These are phyloP conservation scores for Saturnispora dispora DNA, from an alignment of 805 yeast genomes.

Conservation along the genomic window DNA sequence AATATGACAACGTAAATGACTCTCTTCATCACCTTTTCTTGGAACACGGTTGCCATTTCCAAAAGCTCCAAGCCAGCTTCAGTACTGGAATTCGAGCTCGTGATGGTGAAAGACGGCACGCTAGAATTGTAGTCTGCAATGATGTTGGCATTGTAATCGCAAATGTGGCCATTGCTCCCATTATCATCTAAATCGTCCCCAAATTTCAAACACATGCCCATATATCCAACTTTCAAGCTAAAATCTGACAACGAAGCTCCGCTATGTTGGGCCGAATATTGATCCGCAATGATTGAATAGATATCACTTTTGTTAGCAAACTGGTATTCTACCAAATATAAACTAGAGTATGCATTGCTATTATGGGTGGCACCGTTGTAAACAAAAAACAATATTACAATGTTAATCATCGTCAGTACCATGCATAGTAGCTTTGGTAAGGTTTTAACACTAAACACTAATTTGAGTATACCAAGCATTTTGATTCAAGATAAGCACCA, in stretches of 20 bases:
- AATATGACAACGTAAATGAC: slow-evolving; percentile 11
- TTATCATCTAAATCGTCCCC: slow-evolving; percentile 2
- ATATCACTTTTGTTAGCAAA: slow-evolving; percentile 11
- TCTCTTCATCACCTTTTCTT: slow-evolving; percentile 9
- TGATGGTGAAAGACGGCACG: slow-evolving; percentile 13
- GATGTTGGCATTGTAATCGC: slow-evolving; percentile 13
- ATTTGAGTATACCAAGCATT: slow-evolving; percentile 3
- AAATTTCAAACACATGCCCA: slow-evolving; percentile 13
- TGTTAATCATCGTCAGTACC: slow-evolving; percentile 9
- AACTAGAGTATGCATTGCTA: slow-evolving; percentile 7
- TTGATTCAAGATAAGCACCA: neutral
- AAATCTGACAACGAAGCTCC: slow-evolving; percentile 10
- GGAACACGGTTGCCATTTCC: slow-evolving; percentile 9
- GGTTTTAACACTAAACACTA: slow-evolving; percentile 8
- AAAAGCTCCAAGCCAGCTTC: slow-evolving; percentile 10
- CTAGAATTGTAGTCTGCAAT: slow-evolving; percentile 2
- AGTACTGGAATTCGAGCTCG: slow-evolving; percentile 5
- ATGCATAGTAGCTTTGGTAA: slow-evolving; percentile 8
- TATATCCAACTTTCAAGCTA: slow-evolving; percentile 11
- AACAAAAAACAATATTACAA: slow-evolving; percentile 13
- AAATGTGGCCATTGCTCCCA: slow-evolving; percentile 1
- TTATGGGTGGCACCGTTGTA: slow-evolving; percentile 13
- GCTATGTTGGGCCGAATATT: slow-evolving; percentile 9
- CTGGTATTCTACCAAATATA: slow-evolving; percentile 10
- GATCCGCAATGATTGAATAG: slow-evolving; percentile 6